Base-by-base conservation (phyloP, 1,139 yeast genomes). In the Zygosaccharomyces pseudobailii region DNA sequence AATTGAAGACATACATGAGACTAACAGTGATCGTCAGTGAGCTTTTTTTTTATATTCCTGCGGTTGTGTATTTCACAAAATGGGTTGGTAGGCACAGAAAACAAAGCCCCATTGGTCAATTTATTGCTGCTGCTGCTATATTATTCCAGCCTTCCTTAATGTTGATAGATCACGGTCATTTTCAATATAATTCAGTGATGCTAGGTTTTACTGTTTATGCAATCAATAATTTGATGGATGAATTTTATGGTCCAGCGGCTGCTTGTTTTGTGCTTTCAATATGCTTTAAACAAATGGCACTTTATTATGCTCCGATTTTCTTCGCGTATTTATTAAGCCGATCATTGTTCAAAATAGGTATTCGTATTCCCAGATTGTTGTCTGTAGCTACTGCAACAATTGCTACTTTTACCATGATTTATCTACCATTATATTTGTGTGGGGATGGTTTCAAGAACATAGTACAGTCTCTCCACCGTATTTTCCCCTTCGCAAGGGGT, bases 161-260 rank as follows among this genome's bases (percentile, higher is more conserved):
- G 39, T 73, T 94, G 49, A 82, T 94, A 48, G 99, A 94, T 64
- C 97, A 94, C 67, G 98, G 98, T 7, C 98, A 94, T 68, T 94
- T 92, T 69, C 98, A 94, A 69, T 90, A 81, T 69, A 92, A 94
- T 61, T 79, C 90, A 0, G 95, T 92, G 17, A 92, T 94, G 97
- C 77, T 94, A 42, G 98, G 98, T 0, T 71, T 88, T 31, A 75
- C 90, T 10, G 71, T 92, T 31, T 71, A 82, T 53, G 75, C 95
- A 0, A 70, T 89, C 33, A 79, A 80, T 47, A 83, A 83, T 54
- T 71, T 90, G 43, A 67, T 86, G 37, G 77, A 80, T 49, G 85
- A 82, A 34, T 79, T 80, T 58, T 75, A 81, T 47, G 72, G 80
- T 3, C 58, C 82, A 36, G 94, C 95, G 0, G 83, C 96, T n/a